These are phyloP conservation scores for Eimeria maxima DNA, from an alignment of 169 alveolate genomes.

Conservation along the genomic window DNA sequence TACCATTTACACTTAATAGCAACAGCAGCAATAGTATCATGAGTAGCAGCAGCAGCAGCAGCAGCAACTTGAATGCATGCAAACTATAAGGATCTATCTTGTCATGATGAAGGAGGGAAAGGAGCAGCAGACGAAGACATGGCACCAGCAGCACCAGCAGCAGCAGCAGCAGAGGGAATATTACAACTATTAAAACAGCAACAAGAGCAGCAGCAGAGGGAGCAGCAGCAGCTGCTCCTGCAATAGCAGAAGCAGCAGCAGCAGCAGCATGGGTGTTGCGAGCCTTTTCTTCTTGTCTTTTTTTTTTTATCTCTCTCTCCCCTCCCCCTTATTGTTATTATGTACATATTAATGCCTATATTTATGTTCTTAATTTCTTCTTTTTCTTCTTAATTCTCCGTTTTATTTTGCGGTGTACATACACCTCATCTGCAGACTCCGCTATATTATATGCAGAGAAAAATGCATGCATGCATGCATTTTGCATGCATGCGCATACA, in stretches of 20 bases:
- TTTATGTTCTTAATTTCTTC: neutral
- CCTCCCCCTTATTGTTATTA: too few relatives aligned
- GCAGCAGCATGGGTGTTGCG: neutral
- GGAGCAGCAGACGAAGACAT: too few relatives aligned
- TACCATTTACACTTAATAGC: neutral
- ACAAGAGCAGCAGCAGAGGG: neutral
- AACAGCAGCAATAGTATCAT: constrained; percentile 9
- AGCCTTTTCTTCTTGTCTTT: too few relatives aligned
- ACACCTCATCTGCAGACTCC: neutral
- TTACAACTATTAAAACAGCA: neutral
- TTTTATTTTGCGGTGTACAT: neutral
- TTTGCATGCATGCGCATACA: too few relatives aligned
- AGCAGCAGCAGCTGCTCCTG: neutral
- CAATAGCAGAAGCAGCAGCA: neutral
- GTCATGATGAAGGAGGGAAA: too few relatives aligned
- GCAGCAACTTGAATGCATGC: neutral
- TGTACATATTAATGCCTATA: too few relatives aligned
- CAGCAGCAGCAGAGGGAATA: neutral
- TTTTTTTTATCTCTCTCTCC: too few relatives aligned
- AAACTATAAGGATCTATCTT: too few relatives aligned
- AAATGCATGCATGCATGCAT: too few relatives aligned
- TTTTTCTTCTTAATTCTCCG: neutral
- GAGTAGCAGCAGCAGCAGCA: constrained; percentile 11
- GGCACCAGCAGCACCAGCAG: neutral
- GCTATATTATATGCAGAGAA: too few relatives aligned